Percentiles rank a stretch among this genome's conserved stretches.
phyloP scores from a whole-genome alignment of 78 protist species.

The Ministeria vibrans region DNA sequence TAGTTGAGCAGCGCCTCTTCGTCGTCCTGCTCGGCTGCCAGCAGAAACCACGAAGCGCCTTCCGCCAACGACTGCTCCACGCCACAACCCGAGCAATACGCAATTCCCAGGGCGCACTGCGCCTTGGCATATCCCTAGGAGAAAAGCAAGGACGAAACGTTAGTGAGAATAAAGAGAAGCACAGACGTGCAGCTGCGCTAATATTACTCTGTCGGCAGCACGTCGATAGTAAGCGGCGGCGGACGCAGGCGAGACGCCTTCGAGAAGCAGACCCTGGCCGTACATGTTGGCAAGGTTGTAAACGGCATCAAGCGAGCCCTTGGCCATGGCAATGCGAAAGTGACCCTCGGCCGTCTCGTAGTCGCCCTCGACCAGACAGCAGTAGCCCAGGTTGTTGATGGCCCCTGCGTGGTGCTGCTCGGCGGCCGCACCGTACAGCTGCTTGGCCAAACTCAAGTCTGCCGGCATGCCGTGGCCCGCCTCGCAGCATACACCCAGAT shows the following conservation, averaged over 20 bases:
- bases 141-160: not conserved
- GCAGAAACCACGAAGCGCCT: not conserved
- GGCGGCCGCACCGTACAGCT: not conserved
- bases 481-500: constrained; percentile 20
- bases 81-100: not conserved
- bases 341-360: not conserved
- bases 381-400: constrained; percentile 9
- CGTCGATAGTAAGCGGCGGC: not conserved
- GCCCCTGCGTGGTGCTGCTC: not conserved
- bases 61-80: not conserved
- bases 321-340: not conserved
- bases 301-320: constrained; percentile 1
- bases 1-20: not conserved
- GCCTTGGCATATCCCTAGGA: not conserved
- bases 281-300: constrained; percentile 7
- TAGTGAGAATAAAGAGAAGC: too few species aligned
- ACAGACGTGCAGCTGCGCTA: not conserved
- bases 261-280: not conserved
- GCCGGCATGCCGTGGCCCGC: constrained; percentile 4
- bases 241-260: not conserved
- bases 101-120: not conserved
- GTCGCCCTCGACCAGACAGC: not conserved
- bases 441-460: not conserved
- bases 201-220: not conserved
- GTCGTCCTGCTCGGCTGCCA: not conserved